Percentiles rank a stretch among this genome's conserved stretches.
These are phyloP conservation scores for Blastobotrys arbuscula DNA, from an alignment of 1,139 yeast genomes.

Conservation along the genomic window DNA sequence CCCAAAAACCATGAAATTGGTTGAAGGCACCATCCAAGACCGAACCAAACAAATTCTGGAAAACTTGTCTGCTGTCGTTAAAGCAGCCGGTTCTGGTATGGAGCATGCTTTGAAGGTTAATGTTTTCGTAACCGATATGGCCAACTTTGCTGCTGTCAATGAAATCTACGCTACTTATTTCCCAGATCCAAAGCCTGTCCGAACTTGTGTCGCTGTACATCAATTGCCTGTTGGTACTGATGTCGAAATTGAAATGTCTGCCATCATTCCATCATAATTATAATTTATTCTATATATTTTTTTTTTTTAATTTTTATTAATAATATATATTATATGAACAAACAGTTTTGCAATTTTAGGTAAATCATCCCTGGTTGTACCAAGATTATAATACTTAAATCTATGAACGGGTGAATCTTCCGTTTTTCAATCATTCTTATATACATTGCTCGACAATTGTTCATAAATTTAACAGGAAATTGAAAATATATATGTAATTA, in stretches of 20 bases:
- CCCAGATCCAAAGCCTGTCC: slow-evolving; percentile 43
- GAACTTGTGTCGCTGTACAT: slow-evolving; percentile 47
- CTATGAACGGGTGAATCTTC: too few relatives aligned
- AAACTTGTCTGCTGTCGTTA: slow-evolving; percentile 40
- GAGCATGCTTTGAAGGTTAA: slow-evolving; percentile 49
- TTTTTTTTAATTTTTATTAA: not conserved
- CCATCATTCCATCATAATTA: slow-evolving; percentile 18
- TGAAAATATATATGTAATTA: too few relatives aligned
- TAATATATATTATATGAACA: too few relatives aligned
- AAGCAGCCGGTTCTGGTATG: slow-evolving; percentile 45
- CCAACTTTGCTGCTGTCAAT: slow-evolving; percentile 43
- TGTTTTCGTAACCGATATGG: slow-evolving; percentile 45
- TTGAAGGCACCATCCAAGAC: slow-evolving; percentile 28
- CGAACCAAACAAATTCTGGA: slow-evolving; percentile 26
- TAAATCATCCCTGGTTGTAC: too few relatives aligned
- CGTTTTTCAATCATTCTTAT: too few relatives aligned
- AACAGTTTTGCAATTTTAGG: too few relatives aligned
- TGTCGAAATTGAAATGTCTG: slow-evolving; percentile 37
- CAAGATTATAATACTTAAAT: too few relatives aligned
- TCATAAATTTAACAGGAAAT: too few relatives aligned
- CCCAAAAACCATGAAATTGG: slow-evolving; percentile 32
- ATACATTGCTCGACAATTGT: too few relatives aligned
- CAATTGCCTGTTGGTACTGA: slow-evolving; percentile 27
- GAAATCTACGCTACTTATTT: slow-evolving; percentile 45
- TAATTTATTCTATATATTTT: not conserved